A percentile compares a stretch with the other conserved stretches of the same genome.
phyloP scores from a whole-genome alignment of 371 early-diverging fungal species.

The Zancudomyces culisetae region DNA sequence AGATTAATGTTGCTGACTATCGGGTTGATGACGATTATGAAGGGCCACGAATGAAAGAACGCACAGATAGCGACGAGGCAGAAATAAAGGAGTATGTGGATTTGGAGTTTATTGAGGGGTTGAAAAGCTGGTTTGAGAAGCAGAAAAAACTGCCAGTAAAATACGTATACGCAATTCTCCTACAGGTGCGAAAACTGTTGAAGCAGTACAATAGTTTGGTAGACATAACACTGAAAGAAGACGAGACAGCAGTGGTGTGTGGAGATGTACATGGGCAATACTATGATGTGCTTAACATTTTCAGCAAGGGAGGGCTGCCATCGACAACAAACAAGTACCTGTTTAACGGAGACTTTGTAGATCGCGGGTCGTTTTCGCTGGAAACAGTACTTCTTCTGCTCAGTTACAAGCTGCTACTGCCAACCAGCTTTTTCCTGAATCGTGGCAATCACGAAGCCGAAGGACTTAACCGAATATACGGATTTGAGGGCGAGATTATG shows the following conservation, averaged over 20 bases:
- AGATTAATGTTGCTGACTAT: slow-evolving; percentile 17
- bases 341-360: slow-evolving; percentile 97
- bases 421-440: slow-evolving; percentile 62
- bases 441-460: slow-evolving; percentile 98
- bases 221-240: slow-evolving; percentile 58
- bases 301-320: slow-evolving; percentile 76
- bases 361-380: slow-evolving; percentile 89
- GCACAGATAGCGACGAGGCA: no score
- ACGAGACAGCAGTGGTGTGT: slow-evolving; percentile 69
- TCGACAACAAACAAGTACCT: slow-evolving; percentile 61
- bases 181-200: slow-evolving; percentile 50
- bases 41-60: slow-evolving; percentile 26
- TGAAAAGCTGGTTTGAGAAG: slow-evolving; percentile 60
- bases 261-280: slow-evolving; percentile 99
- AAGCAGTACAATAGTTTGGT: slow-evolving; percentile 54
- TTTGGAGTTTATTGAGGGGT: slow-evolving; percentile 48
- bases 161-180: slow-evolving; percentile 65
- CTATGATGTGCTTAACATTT: slow-evolving; percentile 90
- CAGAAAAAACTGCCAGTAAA: slow-evolving; percentile 83
- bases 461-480: slow-evolving; percentile 96
- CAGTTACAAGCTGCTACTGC: slow-evolving; percentile 79
- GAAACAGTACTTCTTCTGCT: slow-evolving; percentile 91
- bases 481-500: slow-evolving; percentile 95
- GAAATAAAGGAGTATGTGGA: slow-evolving; percentile 48
- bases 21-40: slow-evolving; percentile 13